Evolutionary conservation across 2,329 filamentous ascomycete genomes (phyloP).

Genomic region (Colletotrichum sp.): DNA sequence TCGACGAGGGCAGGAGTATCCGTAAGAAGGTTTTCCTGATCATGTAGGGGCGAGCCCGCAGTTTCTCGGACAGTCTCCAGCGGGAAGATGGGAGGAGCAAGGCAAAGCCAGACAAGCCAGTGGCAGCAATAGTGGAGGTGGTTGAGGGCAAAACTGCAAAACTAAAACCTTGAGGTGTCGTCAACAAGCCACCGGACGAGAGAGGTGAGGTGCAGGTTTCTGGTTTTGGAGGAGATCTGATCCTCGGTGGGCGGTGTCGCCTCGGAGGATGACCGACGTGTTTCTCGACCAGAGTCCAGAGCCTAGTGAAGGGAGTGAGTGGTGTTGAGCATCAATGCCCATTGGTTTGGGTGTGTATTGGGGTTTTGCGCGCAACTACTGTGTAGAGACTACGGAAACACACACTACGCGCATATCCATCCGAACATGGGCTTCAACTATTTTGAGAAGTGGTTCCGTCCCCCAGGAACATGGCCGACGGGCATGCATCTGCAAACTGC

Average conservation of each 20-base stretch:
- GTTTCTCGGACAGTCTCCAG: not conserved
- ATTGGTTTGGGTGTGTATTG: not conserved
- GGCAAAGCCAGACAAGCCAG: not conserved
- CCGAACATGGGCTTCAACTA: not conserved
- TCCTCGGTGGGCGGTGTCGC: not conserved
- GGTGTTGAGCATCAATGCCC: not conserved
- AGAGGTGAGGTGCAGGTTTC: not conserved
- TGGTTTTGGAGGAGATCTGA: not conserved
- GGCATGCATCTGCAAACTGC: not conserved
- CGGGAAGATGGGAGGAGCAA: not conserved
- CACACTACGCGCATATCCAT: not conserved
- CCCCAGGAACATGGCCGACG: slow-evolving; percentile 11
- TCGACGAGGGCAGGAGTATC: not conserved
- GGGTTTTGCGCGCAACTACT: not conserved
- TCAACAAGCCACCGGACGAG: not conserved
- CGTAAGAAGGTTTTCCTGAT: not conserved
- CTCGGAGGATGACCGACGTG: slow-evolving; percentile 11
- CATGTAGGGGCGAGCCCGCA: not conserved
- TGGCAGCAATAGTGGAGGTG: slow-evolving; percentile 14
- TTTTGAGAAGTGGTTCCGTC: not conserved
- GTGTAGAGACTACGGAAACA: not conserved
- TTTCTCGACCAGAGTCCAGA: not conserved
- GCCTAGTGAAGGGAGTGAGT: not conserved
- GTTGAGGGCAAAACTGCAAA: not conserved
- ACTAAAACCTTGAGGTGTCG: not conserved